phyloP scores from a whole-genome alignment of 2,329 filamentous ascomycete genomes.

The Lasiodiplodia citricola region DNA sequence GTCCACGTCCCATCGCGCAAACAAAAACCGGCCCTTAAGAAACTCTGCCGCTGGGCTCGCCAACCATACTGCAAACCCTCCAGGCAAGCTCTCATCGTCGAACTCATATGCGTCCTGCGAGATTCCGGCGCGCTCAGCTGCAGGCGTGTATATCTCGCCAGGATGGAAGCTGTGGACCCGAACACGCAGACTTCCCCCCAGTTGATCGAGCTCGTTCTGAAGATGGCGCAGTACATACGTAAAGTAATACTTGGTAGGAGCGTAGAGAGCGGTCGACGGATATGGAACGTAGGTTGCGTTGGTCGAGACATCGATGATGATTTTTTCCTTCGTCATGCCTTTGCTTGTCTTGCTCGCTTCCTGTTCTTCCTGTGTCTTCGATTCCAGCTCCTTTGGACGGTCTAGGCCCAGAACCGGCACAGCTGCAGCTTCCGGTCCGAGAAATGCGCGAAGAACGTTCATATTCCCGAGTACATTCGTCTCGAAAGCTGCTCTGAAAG shows the following conservation, averaged over 20 bases:
- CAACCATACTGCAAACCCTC: constrained; percentile 39
- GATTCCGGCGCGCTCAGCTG: neutral
- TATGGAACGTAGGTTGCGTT: constrained; percentile 13
- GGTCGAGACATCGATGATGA: constrained; percentile 18
- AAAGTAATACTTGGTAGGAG: constrained; percentile 12
- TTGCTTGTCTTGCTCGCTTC: neutral
- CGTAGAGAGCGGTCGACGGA: constrained; percentile 21
- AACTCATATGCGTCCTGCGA: neutral
- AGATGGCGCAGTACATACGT: constrained; percentile 1
- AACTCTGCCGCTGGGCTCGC: constrained; percentile 35
- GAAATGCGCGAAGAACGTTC: constrained; percentile 29
- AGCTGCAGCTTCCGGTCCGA: neutral
- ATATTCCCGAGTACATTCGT: constrained; percentile 29
- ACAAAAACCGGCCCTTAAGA: constrained; percentile 31
- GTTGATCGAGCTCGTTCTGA: constrained; percentile 11
- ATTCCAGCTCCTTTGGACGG: constrained; percentile 14
- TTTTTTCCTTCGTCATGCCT: neutral
- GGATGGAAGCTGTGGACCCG: constrained; percentile 10
- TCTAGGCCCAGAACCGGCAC: neutral
- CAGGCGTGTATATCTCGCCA: neutral
- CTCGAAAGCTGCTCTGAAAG: neutral
- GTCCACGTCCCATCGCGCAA: constrained; percentile 40
- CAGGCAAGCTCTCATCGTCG: constrained; percentile 1
- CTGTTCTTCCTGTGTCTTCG: neutral
- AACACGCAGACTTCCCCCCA: neutral